Conservation (phyloP, 1,284 basidiomycete species). For the Ustilago nuda region DNA sequence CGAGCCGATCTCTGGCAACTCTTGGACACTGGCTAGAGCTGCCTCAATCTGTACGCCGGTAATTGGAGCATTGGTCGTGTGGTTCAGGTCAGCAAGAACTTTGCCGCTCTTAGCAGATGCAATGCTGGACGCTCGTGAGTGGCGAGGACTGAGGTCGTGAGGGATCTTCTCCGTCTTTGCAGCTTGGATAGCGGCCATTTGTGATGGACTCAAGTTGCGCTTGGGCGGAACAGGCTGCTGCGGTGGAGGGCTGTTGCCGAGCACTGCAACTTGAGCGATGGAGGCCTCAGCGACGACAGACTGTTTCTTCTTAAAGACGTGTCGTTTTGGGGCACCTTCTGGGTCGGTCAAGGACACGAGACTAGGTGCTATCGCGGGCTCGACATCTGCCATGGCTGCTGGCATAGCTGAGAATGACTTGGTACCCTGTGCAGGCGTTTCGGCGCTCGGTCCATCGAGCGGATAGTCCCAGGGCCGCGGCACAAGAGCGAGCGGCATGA, state of each 20-base stretch:
- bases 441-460: slow-evolving; percentile 18
- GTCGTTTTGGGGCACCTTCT: slow-evolving; percentile 12
- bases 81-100: slow-evolving; percentile 8
- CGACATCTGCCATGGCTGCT: background rate
- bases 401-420: background rate
- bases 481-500: slow-evolving; percentile 57
- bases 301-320: slow-evolving; percentile 31
- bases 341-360: background rate
- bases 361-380: background rate
- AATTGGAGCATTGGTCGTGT: background rate
- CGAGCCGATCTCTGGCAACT: slow-evolving; percentile 31
- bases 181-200: slow-evolving; percentile 30
- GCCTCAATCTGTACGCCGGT: slow-evolving; percentile 7
- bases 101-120: slow-evolving; percentile 22
- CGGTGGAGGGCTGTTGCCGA: slow-evolving; percentile 1
- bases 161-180: slow-evolving; percentile 34
- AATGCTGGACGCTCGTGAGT: slow-evolving; percentile 30
- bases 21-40: slow-evolving; percentile 28
- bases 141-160: slow-evolving; percentile 23
- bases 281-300: background rate
- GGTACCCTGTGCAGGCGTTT: slow-evolving; percentile 5
- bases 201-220: slow-evolving; percentile 33
- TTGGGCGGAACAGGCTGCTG: slow-evolving; percentile 13
- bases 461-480: slow-evolving; percentile 55
- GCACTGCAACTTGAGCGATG: background rate